Percentiles rank a stretch among this genome's conserved stretches.
phyloP scores from a whole-genome alignment of 1,139 yeast genomes.

The Geotrichum aggregatum region DNA sequence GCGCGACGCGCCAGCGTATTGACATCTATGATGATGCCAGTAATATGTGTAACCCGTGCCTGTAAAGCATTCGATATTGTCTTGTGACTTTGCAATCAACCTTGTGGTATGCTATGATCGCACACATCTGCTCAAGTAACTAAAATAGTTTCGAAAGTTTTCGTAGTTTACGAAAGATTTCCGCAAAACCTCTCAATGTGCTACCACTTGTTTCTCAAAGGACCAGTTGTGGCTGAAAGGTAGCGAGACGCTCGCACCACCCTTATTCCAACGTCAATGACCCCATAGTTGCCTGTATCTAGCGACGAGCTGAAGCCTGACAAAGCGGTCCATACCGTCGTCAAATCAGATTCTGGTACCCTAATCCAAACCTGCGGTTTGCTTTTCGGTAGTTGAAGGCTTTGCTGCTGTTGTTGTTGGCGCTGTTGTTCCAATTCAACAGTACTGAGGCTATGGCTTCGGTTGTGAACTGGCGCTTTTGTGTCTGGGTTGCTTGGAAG shows the following conservation, averaged over 20 bases:
- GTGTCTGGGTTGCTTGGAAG: neutral
- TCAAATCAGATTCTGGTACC: slow-evolving; percentile 30
- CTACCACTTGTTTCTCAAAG: slow-evolving; percentile 25
- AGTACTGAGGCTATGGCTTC: neutral
- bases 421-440: neutral
- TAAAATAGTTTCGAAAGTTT: too few relatives aligned
- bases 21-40: too few relatives aligned
- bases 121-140: too few relatives aligned
- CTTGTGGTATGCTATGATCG: too few relatives aligned
- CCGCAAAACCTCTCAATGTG: too few relatives aligned
- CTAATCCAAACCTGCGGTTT: slow-evolving; percentile 29
- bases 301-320: slow-evolving; percentile 26
- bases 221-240: slow-evolving; percentile 28
- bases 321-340: slow-evolving; percentile 29
- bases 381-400: neutral
- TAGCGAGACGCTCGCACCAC: slow-evolving; percentile 32
- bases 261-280: slow-evolving; percentile 25
- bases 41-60: too few relatives aligned
- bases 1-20: too few relatives aligned
- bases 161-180: too few relatives aligned
- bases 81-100: too few relatives aligned
- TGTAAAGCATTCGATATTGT: too few relatives aligned
- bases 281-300: slow-evolving; percentile 21
- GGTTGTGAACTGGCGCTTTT: neutral
- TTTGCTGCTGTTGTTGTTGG: neutral